Percentiles rank a stretch among this genome's conserved stretches.
Conservation (phyloP, 805 yeast species). For the Yamadazyma olivae region DNA sequence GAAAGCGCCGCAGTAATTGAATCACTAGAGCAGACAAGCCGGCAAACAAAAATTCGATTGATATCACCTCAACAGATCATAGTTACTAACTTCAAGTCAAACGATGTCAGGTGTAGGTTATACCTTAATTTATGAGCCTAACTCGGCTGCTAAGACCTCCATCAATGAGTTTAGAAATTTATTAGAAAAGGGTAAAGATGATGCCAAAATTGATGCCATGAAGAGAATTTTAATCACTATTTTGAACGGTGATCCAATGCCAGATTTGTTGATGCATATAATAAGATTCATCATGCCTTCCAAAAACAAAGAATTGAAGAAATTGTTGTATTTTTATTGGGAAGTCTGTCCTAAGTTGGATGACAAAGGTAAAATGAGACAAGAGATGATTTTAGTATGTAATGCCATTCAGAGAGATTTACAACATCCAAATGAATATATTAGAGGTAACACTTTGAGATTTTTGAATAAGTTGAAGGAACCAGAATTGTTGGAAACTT, state of each 20-base stretch:
- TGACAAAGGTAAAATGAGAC: slow-evolving; percentile 85
- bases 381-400: slow-evolving; percentile 98
- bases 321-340: slow-evolving; percentile 93
- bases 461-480: slow-evolving; percentile 88
- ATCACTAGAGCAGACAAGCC: no score
- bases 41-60: no score
- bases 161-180: slow-evolving; percentile 70
- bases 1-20: no score
- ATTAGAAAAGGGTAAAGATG: slow-evolving; percentile 88
- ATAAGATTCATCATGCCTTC: slow-evolving; percentile 98
- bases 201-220: slow-evolving; percentile 86
- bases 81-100: no score
- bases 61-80: no score
- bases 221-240: slow-evolving; percentile 78
- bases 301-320: slow-evolving; percentile 84
- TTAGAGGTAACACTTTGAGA: slow-evolving; percentile 92
- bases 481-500: slow-evolving; percentile 90
- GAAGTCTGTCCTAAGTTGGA: slow-evolving; percentile 94
- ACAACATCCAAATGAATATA: slow-evolving; percentile 96
- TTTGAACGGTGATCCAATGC: slow-evolving; percentile 90
- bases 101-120: slow-evolving; percentile 31
- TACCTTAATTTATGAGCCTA: slow-evolving; percentile 78
- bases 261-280: slow-evolving; percentile 92
- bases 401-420: slow-evolving; percentile 96
- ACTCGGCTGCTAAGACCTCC: slow-evolving; percentile 58